Conservation (phyloP, 805 yeast species). For the Kuraishia molischiana region DNA sequence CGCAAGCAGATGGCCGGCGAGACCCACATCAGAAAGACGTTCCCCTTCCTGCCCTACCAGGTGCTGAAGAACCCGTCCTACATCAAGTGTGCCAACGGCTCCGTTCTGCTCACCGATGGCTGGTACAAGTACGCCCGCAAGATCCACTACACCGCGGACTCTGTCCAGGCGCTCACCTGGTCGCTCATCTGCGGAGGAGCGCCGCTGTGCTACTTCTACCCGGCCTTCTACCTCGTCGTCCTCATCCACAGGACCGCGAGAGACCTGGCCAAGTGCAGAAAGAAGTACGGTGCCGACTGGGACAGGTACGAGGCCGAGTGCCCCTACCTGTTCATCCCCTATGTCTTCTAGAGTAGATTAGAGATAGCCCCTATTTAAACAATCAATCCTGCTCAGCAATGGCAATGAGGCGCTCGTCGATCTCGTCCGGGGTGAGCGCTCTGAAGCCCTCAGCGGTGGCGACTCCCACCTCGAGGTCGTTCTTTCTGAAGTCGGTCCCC, state of each 20-base stretch:
- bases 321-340: constrained; percentile 90
- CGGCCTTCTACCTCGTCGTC: constrained; percentile 79
- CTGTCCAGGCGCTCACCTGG: constrained; percentile 83
- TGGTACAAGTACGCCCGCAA: constrained; percentile 94
- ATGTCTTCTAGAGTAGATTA: constrained; percentile 39
- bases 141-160: constrained; percentile 92
- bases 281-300: constrained; percentile 95
- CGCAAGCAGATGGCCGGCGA: constrained; percentile 81
- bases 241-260: constrained; percentile 83
- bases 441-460: constrained; percentile 67
- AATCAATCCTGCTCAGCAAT: constrained; percentile 90
- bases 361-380: neutral
- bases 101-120: constrained; percentile 80
- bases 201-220: constrained; percentile 95
- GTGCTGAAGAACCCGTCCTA: constrained; percentile 76
- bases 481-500: constrained; percentile 89
- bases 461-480: constrained; percentile 89
- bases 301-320: constrained; percentile 74
- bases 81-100: constrained; percentile 78
- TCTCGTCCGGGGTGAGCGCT: constrained; percentile 71
- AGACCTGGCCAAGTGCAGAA: constrained; percentile 76
- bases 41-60: constrained; percentile 88
- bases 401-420: constrained; percentile 87
- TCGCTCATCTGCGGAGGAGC: constrained; percentile 81
- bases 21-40: constrained; percentile 63